Conservation (phyloP, 75 land plant genomes). For the Azolla pinnata region DNA sequence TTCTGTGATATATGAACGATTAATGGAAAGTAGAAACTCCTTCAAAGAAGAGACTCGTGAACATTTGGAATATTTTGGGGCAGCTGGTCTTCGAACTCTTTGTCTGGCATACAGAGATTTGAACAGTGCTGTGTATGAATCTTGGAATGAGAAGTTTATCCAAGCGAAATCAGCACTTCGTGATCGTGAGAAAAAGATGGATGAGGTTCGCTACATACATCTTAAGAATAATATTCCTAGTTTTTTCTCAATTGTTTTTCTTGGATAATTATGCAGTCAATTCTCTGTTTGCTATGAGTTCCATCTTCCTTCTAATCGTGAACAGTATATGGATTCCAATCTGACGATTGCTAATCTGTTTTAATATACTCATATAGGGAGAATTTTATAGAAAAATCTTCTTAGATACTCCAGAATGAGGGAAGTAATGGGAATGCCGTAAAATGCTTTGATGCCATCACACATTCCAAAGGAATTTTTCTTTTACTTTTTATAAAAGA, state of each 20-base stretch:
- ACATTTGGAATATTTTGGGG: conserved; percentile 88
- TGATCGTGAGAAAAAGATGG: conserved; percentile 93
- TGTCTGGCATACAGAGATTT: conserved; percentile 85
- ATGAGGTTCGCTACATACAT: conserved; percentile 81
- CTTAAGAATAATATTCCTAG: neutral
- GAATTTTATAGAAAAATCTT: too few relatives aligned
- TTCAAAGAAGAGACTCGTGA: conserved; percentile 68
- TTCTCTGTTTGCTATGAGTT: too few relatives aligned
- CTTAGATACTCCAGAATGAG: too few relatives aligned
- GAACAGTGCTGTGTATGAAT: conserved; percentile 56
- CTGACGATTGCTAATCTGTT: too few relatives aligned
- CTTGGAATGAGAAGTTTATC: conserved; percentile 96
- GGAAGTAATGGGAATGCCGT: too few relatives aligned
- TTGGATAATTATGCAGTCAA: too few relatives aligned
- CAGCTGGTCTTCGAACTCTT: conserved; percentile 90
- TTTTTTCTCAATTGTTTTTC: neutral
- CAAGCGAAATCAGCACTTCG: conserved; percentile 91
- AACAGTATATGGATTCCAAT: too few relatives aligned
- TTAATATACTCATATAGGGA: too few relatives aligned
- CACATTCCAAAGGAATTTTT: too few relatives aligned
- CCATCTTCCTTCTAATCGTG: too few relatives aligned
- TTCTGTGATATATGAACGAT: conserved; percentile 83
- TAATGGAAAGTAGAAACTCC: conserved; percentile 46
- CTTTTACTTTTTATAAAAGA: too few relatives aligned
- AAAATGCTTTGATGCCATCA: too few relatives aligned